Evolutionary conservation across 441 rosid genomes (phyloP), one percentile per base, ranked within the genome.

Genomic region (Dalechampia spathulata): DNA sequence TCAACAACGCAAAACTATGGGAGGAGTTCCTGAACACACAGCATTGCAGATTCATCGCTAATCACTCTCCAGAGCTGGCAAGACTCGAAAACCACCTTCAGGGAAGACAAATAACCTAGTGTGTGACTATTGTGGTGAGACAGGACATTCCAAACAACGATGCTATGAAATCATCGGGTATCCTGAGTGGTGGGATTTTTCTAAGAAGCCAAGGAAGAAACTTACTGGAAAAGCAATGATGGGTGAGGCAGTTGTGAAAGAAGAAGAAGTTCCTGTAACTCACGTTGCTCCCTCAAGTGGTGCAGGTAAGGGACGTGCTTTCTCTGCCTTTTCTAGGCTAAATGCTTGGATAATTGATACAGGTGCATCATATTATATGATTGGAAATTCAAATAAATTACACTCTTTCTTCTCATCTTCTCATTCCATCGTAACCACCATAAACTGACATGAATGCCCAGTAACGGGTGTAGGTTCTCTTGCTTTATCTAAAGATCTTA

Each of bases 351-450:
- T 66, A 13, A 60, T 66, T 60, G 52, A 58, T 58, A 50, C 34
- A 26, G 5, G 28, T 65, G 69, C 58, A 25, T 38, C 57, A 0
- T 14, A 61, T 51, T 51, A 61, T 32, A 64, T 64, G 62, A 64
- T 14, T 2, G 41, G 15, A n/a, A 53, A 58, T 4, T 34, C 10
- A 7, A 10, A 1, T 15, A 0, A 32, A 6, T 34, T 45, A 45
- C n/a, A 46, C 1, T 21, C 10, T 2, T 11, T 28, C 26, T 0
- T 1, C 7, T 13, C 34, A 0, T 46, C 45, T 15, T 5, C 34
- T 47, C 21, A 58, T 0, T 58, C 22, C 1, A 3, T 46, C 32
- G 21, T 58, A 2, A 32, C n/a, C 6, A 58, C 2, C 14, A 16
- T 36, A 5, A 58, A 58, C 41, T n/a, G 16, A 0, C 28, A 7